Base-by-base conservation (phyloP, 2,329 filamentous ascomycete genomes). In the Fusarium albidum region DNA sequence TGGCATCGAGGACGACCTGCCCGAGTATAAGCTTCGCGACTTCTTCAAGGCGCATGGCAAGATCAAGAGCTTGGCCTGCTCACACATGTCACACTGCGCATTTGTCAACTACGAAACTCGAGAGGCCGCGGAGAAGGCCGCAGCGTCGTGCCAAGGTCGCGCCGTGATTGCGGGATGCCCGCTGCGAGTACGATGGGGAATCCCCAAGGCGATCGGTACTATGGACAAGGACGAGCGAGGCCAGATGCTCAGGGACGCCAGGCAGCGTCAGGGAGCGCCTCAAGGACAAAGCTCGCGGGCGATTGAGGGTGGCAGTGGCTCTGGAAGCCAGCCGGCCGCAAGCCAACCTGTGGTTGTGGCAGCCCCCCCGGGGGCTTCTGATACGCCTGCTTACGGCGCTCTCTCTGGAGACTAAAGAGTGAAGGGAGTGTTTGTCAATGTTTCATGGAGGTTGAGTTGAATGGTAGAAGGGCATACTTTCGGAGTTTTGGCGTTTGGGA, bases 11-110 rank as follows among this genome's bases (percentile, higher is more conserved):
- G 95, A 99, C 70, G 95, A 99, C 68, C 80, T 99, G 7, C 93
- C 94, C 3, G 95, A 99, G 73, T 88, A 93, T 74, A 92, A 93
- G 67, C 81, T 99, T 21, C 90, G 95, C 40, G 89, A 92, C 3
- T 95, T 96, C 73, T 99, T 99, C 78, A 86, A 91, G 55, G 84
- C 85, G 14, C 92, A 93, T 67, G 95, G 95, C 59, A 91, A 94
- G 69, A 88, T 99, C 55, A 91, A 95, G 67, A 97, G 92, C 21
- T 78, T 99, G 13, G 89, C 99, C 31, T 98, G 95, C 74, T 97
- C 93, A 7, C 95, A 99, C 76, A 92, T 96, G 78, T 94, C 94
- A 13, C 95, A 98, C 70, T 98, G 93, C 72, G 95, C 95, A 2
- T 99, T 98, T 70, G 81, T 99, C 75, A 99, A 99, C 76, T 99